Evolutionary conservation across 345 rosid species (phyloP).

Genomic region (Barbarea vulgaris): DNA sequence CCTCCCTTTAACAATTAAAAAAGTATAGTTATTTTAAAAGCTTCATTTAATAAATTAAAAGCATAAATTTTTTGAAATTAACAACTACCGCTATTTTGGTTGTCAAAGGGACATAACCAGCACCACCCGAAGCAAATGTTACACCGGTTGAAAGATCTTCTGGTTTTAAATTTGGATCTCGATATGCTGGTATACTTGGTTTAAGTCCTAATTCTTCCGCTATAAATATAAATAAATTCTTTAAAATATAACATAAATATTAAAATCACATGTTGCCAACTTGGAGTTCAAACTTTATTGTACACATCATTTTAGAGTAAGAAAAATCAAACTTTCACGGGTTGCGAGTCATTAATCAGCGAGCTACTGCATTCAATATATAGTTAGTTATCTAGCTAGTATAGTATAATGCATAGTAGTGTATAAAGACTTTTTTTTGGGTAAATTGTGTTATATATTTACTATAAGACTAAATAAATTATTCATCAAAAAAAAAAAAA

Average conservation of each 20-base stretch:
- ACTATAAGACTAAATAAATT: background rate
- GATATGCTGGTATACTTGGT: constrained; percentile 57
- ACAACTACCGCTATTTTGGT: constrained; percentile 41
- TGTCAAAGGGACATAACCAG: constrained; percentile 65
- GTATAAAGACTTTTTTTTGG: background rate
- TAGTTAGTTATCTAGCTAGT: background rate
- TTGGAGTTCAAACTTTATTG: background rate
- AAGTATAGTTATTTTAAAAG: background rate
- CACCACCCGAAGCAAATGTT: constrained; percentile 65
- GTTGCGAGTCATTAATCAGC: background rate
- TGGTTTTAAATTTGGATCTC: constrained; percentile 48
- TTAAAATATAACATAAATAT: background rate
- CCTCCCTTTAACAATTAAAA: constrained; percentile 40
- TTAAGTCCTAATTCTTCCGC: constrained; percentile 56
- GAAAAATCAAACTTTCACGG: background rate
- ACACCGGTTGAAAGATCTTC: constrained; percentile 71
- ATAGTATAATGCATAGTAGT: background rate
- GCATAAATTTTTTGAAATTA: background rate
- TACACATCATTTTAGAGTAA: background rate
- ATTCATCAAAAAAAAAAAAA: background rate
- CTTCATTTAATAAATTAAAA: background rate
- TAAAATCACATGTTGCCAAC: background rate
- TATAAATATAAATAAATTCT: constrained; percentile 3
- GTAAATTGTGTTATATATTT: too few species aligned
- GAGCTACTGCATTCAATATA: background rate